phyloP scores from a whole-genome alignment of 805 yeast genomes.

The Zygoascus flipseniorum region DNA sequence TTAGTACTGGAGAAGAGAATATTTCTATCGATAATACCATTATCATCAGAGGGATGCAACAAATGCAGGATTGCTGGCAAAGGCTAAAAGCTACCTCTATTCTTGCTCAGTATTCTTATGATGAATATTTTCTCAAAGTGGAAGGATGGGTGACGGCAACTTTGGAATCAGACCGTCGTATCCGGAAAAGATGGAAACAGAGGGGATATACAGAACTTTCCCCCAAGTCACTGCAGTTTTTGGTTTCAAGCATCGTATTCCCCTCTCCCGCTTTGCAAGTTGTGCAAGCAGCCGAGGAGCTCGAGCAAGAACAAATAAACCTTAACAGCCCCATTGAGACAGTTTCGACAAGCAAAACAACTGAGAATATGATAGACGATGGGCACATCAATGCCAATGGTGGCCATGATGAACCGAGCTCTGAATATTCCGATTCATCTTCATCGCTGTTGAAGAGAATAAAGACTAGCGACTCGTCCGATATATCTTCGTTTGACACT shows the following conservation, averaged over 20 bases:
- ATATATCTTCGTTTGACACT: neutral
- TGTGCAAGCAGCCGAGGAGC: neutral
- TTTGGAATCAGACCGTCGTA: neutral
- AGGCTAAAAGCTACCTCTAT: neutral
- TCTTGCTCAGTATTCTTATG: neutral
- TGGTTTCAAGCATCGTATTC: neutral
- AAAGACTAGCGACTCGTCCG: neutral
- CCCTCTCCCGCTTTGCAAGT: neutral
- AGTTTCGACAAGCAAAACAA: neutral
- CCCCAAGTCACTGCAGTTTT: neutral
- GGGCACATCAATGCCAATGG: neutral
- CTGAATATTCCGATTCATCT: neutral
- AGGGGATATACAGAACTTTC: neutral
- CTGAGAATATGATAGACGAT: neutral
- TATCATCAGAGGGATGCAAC: neutral
- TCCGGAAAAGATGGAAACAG: neutral
- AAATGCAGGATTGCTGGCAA: neutral
- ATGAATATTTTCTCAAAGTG: neutral
- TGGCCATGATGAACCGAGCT: neutral
- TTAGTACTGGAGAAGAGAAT: conserved; percentile 6
- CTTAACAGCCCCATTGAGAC: neutral
- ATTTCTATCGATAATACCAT: neutral
- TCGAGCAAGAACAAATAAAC: neutral
- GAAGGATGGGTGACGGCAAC: neutral
- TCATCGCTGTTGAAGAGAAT: neutral